Evolutionary conservation across 352 stramenopile species (phyloP), one percentile per base, ranked within the genome.

Genomic region (Pythium plurisporium): DNA sequence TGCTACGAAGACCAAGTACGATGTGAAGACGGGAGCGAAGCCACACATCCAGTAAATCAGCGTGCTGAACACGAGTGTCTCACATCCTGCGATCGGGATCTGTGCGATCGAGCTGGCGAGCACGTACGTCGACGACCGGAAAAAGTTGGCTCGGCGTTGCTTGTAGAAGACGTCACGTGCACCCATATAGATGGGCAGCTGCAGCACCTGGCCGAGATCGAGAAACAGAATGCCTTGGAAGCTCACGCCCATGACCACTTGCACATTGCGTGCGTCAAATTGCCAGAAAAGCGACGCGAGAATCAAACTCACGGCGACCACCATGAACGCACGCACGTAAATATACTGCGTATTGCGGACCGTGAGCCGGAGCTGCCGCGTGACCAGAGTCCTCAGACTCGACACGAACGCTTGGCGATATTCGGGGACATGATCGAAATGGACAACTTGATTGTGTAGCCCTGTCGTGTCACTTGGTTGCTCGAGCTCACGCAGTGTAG

Each of bases 31-130:
- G n/a, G n/a, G n/a, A n/a, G 83, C 74, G 50, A 96, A 86, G 23
- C 90, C 90, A 33, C 89, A 74, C 72, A 96, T 91, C 76, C 84
- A 97, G 63, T 97, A 97, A 7, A 96, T 59, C 29, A 96, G 62
- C 1, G 78, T 85, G n/a, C 87, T 85, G 62, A 95, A 96, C 1
- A 95, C 56, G 8, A 95, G 22, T 0, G 81, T 85, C 67, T 96
- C 87, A 30, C 92, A 62, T 2, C 87, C 30, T 52, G 65, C 59
- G 42, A 89, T 76, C 57, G 81, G 69, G 23, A 89, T 55, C 38
- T 81, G 69, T 1, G 72, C 73, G 19, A 87, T 11, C 6, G 67
- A 81, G 6, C 65, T 68, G 2, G 71, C 74, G 41, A 96, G 44
- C 9, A 96, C 78, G 60, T 95, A 97, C 9, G 82, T 76, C 0